Percentiles rank a stretch among this genome's conserved stretches.
phyloP scores from a whole-genome alignment of 1,139 yeast species.

The Geotrichum phurueaensis region DNA sequence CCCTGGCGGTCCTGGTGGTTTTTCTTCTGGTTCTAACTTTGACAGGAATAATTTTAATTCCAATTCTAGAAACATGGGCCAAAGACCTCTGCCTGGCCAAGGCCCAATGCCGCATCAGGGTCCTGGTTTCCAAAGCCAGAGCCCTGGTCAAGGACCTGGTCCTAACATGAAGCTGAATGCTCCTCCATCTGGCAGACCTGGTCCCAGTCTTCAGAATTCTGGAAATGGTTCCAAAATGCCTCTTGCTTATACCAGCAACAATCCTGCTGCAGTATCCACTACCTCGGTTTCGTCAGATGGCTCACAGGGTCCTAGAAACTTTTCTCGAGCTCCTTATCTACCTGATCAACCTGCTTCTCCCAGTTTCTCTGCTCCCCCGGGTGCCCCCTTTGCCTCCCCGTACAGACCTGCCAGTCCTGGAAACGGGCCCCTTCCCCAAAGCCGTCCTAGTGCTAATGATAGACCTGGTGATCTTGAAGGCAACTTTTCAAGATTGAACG shows the following conservation, averaged over 20 bases:
- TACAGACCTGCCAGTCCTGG: background rate
- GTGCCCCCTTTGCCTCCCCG: background rate
- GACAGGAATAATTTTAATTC: background rate
- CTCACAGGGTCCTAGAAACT: slow-evolving; percentile 4
- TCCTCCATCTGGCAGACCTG: background rate
- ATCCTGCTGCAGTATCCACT: slow-evolving; percentile 6
- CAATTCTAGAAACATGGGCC: slow-evolving; percentile 1
- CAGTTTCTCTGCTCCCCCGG: background rate
- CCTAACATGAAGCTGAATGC: background rate
- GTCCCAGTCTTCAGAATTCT: slow-evolving; percentile 6
- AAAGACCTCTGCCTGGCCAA: background rate
- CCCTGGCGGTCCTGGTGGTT: background rate
- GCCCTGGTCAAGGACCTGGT: background rate
- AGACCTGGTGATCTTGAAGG: slow-evolving; percentile 3
- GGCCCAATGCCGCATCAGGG: background rate
- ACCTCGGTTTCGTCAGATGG: slow-evolving; percentile 10
- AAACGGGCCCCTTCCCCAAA: background rate
- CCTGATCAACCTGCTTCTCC: background rate
- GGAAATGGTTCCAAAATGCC: background rate
- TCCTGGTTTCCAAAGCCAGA: background rate
- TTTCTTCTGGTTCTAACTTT: background rate
- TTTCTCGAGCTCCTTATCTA: slow-evolving; percentile 10
- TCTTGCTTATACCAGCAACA: slow-evolving; percentile 8
- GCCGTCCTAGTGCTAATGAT: background rate
- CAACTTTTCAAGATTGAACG: background rate